Evolutionary conservation across 2,329 filamentous ascomycete genomes (phyloP).

Genomic region (Cyphellophora europaea): DNA sequence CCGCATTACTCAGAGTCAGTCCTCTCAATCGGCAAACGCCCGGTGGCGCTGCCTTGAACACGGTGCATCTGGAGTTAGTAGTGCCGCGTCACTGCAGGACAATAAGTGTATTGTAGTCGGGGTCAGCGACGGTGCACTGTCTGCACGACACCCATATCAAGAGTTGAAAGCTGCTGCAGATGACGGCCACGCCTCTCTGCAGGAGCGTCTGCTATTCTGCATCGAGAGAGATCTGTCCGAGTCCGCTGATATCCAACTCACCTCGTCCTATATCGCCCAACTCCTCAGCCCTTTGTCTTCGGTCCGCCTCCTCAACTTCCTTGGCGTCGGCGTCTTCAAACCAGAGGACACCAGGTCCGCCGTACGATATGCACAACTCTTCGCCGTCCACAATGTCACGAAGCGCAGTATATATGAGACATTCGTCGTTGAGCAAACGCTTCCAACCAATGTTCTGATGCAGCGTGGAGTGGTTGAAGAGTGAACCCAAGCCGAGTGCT

Average conservation of each 20-base stretch:
- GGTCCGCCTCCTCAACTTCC: neutral
- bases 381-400: constrained; percentile 38
- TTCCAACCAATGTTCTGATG: constrained; percentile 45
- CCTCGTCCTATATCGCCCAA: constrained; percentile 12
- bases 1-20: too few species aligned
- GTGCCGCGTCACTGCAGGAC: too few species aligned
- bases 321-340: constrained; percentile 19
- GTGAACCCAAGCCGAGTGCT: constrained; percentile 42
- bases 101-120: too few species aligned
- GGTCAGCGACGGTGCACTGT: too few species aligned
- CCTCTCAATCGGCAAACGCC: too few species aligned
- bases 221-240: too few species aligned
- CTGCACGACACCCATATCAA: too few species aligned
- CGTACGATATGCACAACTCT: constrained; percentile 38
- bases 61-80: too few species aligned
- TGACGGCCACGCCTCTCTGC: too few species aligned
- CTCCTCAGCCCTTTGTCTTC: constrained; percentile 4
- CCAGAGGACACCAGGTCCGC: constrained; percentile 18
- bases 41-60: too few species aligned
- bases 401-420: constrained; percentile 39
- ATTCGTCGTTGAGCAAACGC: constrained; percentile 30
- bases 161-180: too few species aligned
- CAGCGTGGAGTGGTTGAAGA: constrained; percentile 44
- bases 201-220: too few species aligned
- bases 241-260: constrained; percentile 12